Evolutionary conservation across 2,329 filamentous ascomycete species (phyloP), one percentile per base, ranked within the genome.

Genomic region (Colletotrichum spinosum): DNA sequence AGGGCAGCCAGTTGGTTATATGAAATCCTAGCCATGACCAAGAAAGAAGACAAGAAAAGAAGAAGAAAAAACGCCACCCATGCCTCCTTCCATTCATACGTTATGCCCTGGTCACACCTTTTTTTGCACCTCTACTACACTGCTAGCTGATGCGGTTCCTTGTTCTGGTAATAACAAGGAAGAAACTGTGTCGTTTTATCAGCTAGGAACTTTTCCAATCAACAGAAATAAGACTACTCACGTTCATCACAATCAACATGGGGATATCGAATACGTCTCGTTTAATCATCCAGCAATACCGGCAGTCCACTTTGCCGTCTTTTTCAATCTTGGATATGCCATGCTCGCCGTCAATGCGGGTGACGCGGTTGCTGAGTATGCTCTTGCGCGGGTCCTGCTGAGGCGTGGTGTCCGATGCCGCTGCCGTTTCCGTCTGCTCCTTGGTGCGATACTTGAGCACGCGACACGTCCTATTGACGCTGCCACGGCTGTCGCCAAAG

Each of bases 241-340:
- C 96, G 81, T 97, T 97, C 83, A 98, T 95, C 74, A 97, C 92
- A 78, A 98, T 97, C 81, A 98, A 85, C 93, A 97, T 97, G 25
- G 96, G 96, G 78, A 98, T 97, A 80, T 98, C 95, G 81, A 98
- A 98, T 45, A 96, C 93, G 78, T 99, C 96, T 69, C 95, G 86
- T 81, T 97, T 97, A 68, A 98, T 94, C 69, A 93, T 95, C 94
- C 95, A 98, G 81, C 93, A 97, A 80, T 97, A 97, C 72, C 92
- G 94, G 81, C 94, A 97, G 75, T 97, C 92, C 62, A 98, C 92
- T 79, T 96, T 94, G 58, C 94, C 95, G 73, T 97, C 94, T 75
- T 89, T 91, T 73, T 92, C 93, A 12, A 97, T 86, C 73, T 89
- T 88, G 59, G 91, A 91, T 78, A 97, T 95, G 9, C 92, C 94